Percentiles rank a stretch among this genome's conserved stretches.
Evolutionary conservation across 2,329 filamentous ascomycete species (phyloP).

Genomic region (Cladosporium sp.): DNA sequence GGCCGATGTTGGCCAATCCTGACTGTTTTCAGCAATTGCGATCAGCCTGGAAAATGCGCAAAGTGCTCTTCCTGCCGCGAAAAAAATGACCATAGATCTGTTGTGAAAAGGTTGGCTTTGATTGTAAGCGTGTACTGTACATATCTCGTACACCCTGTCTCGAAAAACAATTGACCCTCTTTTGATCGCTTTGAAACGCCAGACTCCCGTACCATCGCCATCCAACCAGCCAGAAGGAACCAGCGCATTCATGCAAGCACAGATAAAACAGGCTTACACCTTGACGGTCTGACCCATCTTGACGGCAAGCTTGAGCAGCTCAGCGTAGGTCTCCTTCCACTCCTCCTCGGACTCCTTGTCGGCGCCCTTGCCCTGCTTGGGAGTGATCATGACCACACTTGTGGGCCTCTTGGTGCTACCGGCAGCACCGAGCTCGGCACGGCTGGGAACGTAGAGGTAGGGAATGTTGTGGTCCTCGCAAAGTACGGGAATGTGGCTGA

Average conservation of each 20-base stretch:
- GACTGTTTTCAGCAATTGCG: no score
- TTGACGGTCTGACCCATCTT: conserved; percentile 56
- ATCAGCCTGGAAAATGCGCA: no score
- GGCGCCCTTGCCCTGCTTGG: conserved; percentile 47
- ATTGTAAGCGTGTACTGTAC: conserved; percentile 13
- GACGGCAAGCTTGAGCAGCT: conserved; percentile 54
- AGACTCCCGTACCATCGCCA: conserved; percentile 8
- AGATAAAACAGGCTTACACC: conserved; percentile 33
- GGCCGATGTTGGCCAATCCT: no score
- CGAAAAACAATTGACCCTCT: conserved; percentile 7
- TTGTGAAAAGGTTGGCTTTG: conserved; percentile 9
- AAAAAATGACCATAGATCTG: no score
- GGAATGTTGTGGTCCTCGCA: conserved; percentile 98
- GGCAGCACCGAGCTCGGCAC: conserved; percentile 88
- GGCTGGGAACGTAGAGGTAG: conserved; percentile 89
- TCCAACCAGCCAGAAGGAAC: conserved; percentile 8
- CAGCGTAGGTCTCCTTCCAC: conserved; percentile 55
- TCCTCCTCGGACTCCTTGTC: conserved; percentile 48
- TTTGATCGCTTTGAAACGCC: conserved; percentile 13
- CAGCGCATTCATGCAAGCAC: conserved; percentile 6
- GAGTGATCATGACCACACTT: conserved; percentile 80
- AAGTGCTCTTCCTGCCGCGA: no score
- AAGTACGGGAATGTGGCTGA: conserved; percentile 93
- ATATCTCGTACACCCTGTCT: conserved; percentile 15
- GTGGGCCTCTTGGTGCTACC: conserved; percentile 95